These are phyloP conservation scores for Corynespora cassiicola DNA, from an alignment of 2,329 filamentous ascomycete species.

Conservation along the genomic window DNA sequence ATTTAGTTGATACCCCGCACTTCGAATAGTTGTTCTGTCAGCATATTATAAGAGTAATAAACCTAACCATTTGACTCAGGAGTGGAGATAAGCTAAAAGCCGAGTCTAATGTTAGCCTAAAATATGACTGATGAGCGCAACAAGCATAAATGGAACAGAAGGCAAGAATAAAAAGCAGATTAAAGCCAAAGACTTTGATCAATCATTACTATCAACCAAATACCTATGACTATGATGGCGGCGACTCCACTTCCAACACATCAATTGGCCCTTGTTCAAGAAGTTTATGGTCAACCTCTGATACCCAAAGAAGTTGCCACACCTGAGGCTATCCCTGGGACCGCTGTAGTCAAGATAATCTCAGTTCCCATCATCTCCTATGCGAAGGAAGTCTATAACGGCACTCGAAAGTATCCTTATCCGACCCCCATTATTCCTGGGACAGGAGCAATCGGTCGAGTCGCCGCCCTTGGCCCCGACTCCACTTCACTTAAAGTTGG, in stretches of 20 bases:
- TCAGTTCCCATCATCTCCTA: constrained; percentile 49
- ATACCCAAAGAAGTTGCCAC: constrained; percentile 39
- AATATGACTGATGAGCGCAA: no score
- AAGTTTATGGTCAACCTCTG: constrained; percentile 26
- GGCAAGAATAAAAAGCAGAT: no score
- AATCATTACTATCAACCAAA: no score
- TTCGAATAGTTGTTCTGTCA: no score
- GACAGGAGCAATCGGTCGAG: constrained; percentile 40
- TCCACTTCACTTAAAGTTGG: constrained; percentile 40
- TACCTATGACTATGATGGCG: no score
- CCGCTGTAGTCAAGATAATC: constrained; percentile 48
- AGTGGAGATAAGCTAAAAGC: no score
- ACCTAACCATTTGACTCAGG: no score
- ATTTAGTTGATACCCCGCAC: no score
- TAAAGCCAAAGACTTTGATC: no score
- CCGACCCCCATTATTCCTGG: constrained; percentile 45
- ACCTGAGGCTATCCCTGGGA: constrained; percentile 42
- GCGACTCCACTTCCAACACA: constrained; percentile 5
- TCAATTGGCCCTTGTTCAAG: constrained; percentile 37
- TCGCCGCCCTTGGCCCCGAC: constrained; percentile 45
- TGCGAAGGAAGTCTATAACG: constrained; percentile 48
- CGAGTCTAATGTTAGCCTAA: no score
- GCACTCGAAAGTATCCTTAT: constrained; percentile 38
- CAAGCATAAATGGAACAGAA: no score
- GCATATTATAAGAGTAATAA: no score